phyloP scores from a whole-genome alignment of 768 basidiomycete species.

The Solioccasus polychromus region DNA sequence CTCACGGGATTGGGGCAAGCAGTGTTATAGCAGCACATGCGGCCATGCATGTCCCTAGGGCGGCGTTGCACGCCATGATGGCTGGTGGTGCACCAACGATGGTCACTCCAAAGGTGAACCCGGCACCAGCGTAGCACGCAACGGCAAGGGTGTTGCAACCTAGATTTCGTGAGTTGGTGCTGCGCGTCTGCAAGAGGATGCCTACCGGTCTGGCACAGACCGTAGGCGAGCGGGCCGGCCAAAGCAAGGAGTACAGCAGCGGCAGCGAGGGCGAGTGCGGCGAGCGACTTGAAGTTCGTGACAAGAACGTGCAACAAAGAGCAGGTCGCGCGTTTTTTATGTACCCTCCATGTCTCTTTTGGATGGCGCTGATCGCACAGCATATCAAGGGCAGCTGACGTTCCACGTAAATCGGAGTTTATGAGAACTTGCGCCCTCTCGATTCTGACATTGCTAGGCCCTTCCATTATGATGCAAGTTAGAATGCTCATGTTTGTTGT shows the following conservation, averaged over 20 bases:
- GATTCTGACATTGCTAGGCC: too few species aligned
- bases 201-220: conserved; percentile 23
- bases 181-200: neutral
- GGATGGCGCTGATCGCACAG: conserved; percentile 6
- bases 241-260: conserved; percentile 7
- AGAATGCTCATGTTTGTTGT: too few species aligned
- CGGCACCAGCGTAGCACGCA: conserved; percentile 23
- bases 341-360: too few species aligned
- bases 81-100: conserved; percentile 18
- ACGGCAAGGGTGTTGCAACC: conserved; percentile 25
- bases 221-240: conserved; percentile 23
- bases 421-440: too few species aligned
- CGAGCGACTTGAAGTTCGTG: conserved; percentile 27
- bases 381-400: too few species aligned
- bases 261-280: conserved; percentile 17
- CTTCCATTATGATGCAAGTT: too few species aligned
- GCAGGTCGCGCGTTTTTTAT: too few species aligned
- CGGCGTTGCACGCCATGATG: conserved; percentile 22
- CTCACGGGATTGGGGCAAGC: conserved; percentile 25
- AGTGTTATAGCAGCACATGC: conserved; percentile 21
- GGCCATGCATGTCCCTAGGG: conserved; percentile 24
- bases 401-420: too few species aligned
- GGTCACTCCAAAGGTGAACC: conserved; percentile 23
- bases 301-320: neutral
- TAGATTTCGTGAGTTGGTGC: neutral